Evolutionary conservation across 2,329 filamentous ascomycete species (phyloP).

Genomic region (Cercospora beticola): DNA sequence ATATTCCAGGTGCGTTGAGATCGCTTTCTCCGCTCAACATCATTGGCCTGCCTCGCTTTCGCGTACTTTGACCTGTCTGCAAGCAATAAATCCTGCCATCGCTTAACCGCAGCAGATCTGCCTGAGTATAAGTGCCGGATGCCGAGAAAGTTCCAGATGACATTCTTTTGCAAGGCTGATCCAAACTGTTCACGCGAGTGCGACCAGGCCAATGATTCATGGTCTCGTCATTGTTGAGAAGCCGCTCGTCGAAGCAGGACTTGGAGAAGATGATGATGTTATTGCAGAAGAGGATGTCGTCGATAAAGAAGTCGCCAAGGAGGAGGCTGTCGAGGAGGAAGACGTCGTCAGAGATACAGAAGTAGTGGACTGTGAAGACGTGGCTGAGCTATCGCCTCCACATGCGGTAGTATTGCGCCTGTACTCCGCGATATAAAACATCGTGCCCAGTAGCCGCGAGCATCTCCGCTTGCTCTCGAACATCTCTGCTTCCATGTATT

Average conservation of each 20-base stretch:
- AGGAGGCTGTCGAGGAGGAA: neutral
- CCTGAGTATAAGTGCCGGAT: neutral
- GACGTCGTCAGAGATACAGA: neutral
- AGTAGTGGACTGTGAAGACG: neutral
- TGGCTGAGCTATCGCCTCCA: neutral
- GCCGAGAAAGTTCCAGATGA: neutral
- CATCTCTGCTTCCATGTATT: constrained; percentile 10
- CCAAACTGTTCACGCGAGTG: neutral
- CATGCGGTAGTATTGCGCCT: constrained; percentile 19
- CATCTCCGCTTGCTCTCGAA: constrained; percentile 15
- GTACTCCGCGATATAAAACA: constrained; percentile 16
- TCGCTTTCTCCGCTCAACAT: neutral
- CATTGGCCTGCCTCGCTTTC: neutral
- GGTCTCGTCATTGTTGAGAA: neutral
- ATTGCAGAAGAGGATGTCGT: neutral
- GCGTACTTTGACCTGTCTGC: neutral
- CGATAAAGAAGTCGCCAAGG: neutral
- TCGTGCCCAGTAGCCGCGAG: constrained; percentile 12
- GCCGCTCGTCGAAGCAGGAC: neutral
- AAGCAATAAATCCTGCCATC: neutral
- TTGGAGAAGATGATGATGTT: neutral
- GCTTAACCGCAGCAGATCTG: neutral
- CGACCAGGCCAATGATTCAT: neutral
- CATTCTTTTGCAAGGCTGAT: neutral
- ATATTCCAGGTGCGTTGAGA: neutral